Evolutionary conservation across 805 yeast genomes (phyloP).

Genomic region (Torulaspora franciscae): DNA sequence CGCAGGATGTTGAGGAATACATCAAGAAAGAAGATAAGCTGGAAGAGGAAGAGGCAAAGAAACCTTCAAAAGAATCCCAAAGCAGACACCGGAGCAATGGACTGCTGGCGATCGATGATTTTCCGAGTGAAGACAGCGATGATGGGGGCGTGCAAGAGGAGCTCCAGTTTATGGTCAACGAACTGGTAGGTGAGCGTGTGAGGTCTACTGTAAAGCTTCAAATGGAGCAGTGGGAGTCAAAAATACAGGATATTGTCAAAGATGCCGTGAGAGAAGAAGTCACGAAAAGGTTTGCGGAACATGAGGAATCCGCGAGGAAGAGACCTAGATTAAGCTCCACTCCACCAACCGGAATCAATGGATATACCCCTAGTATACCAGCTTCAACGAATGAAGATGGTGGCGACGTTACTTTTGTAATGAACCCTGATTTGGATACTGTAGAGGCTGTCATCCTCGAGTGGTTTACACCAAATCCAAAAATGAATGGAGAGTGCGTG

Average conservation of each 20-base stretch:
- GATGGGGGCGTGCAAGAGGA: conserved; percentile 25
- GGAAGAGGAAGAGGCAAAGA: conserved; percentile 8
- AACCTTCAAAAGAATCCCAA: not conserved
- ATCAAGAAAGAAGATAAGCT: conserved; percentile 14
- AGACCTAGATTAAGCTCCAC: conserved; percentile 9
- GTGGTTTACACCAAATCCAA: conserved; percentile 35
- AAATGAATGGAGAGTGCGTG: conserved; percentile 27
- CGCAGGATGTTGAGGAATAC: conserved; percentile 20
- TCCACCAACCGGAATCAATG: conserved; percentile 6
- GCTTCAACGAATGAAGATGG: conserved; percentile 1
- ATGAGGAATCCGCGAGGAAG: conserved; percentile 2
- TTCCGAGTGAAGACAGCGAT: conserved; percentile 6
- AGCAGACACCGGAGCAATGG: conserved; percentile 2
- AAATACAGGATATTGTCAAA: conserved; percentile 17
- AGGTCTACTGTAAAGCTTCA: conserved; percentile 19
- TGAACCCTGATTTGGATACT: conserved; percentile 19
- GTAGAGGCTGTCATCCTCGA: conserved; percentile 31
- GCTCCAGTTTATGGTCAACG: conserved; percentile 27
- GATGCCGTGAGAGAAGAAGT: conserved; percentile 16
- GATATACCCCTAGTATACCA: conserved; percentile 2
- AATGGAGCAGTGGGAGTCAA: conserved; percentile 15
- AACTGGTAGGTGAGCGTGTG: conserved; percentile 25
- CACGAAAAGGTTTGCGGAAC: conserved; percentile 1
- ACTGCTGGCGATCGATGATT: conserved; percentile 6
- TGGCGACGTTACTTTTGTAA: conserved; percentile 11